These are phyloP conservation scores for Fraxinus americana DNA, from an alignment of 257 asterid species.

Conservation along the genomic window DNA sequence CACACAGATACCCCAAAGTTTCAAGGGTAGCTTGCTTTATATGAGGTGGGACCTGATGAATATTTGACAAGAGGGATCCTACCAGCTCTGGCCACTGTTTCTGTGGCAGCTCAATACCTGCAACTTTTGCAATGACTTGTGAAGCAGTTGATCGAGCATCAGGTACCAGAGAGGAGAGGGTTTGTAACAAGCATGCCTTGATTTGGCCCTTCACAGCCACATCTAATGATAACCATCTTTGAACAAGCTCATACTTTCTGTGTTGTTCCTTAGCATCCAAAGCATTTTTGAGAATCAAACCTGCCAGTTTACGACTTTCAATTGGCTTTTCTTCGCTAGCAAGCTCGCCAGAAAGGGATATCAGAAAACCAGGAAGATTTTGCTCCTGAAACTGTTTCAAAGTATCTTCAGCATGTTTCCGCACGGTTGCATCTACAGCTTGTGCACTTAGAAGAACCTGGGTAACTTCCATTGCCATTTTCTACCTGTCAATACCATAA, in stretches of 20 bases:
- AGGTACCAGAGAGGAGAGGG: slow-evolving; percentile 58
- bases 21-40: slow-evolving; percentile 83
- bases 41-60: slow-evolving; percentile 76
- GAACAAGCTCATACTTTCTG: slow-evolving; percentile 68
- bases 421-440: slow-evolving; percentile 65
- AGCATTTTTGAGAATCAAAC: slow-evolving; percentile 76
- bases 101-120: slow-evolving; percentile 82
- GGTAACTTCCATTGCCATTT: slow-evolving; percentile 80
- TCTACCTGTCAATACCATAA: slow-evolving; percentile 39
- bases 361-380: slow-evolving; percentile 71
- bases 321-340: slow-evolving; percentile 78
- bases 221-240: slow-evolving; percentile 77
- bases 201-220: slow-evolving; percentile 67
- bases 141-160: slow-evolving; percentile 87
- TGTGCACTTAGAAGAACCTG: slow-evolving; percentile 83
- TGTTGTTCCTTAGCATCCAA: slow-evolving; percentile 88
- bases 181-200: slow-evolving; percentile 70
- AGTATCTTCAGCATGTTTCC: slow-evolving; percentile 77
- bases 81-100: slow-evolving; percentile 90
- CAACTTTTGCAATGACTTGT: slow-evolving; percentile 82
- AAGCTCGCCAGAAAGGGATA: slow-evolving; percentile 78
- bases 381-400: slow-evolving; percentile 86
- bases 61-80: slow-evolving; percentile 65
- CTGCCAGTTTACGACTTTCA: slow-evolving; percentile 83
- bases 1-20: slow-evolving; percentile 79